Conservation (phyloP, 176 grass and related monocot species). For the sorghum (Sorghum bicolor) region DNA sequence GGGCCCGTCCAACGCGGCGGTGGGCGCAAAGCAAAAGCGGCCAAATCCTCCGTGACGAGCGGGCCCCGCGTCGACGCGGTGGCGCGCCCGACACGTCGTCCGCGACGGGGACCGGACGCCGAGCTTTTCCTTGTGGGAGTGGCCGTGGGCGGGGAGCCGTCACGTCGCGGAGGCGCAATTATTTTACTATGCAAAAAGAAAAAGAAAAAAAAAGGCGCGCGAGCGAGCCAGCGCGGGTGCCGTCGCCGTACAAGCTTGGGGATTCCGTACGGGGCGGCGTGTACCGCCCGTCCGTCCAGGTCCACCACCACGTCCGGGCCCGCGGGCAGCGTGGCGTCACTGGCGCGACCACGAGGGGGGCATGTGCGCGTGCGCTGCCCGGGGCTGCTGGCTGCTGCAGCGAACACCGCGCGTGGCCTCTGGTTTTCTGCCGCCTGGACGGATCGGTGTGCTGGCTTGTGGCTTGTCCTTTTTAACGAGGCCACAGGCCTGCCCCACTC, state of each 20-base stretch:
- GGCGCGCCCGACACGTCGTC: neutral
- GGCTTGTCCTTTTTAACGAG: neutral
- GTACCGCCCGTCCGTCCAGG: neutral
- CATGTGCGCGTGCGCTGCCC: conserved; percentile 10
- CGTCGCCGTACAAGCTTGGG: conserved; percentile 18
- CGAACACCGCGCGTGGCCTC: neutral
- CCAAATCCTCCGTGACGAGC: neutral
- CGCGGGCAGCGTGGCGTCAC: neutral
- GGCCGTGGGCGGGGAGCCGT: no score
- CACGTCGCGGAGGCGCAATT: neutral
- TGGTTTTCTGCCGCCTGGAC: neutral
- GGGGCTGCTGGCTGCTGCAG: neutral
- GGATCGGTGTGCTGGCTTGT: neutral
- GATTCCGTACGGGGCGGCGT: conserved; percentile 28
- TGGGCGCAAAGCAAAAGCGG: neutral
- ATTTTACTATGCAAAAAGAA: neutral
- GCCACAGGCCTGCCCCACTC: neutral
- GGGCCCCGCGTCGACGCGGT: neutral
- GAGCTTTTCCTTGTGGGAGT: neutral
- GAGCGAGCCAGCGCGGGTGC: neutral
- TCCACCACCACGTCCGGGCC: neutral
- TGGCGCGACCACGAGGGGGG: neutral
- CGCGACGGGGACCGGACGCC: neutral
- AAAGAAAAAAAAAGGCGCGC: neutral
- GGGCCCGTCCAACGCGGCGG: neutral